Base-by-base conservation (phyloP, 2,329 filamentous ascomycete species). In the Aspergillus eucalypticola region DNA sequence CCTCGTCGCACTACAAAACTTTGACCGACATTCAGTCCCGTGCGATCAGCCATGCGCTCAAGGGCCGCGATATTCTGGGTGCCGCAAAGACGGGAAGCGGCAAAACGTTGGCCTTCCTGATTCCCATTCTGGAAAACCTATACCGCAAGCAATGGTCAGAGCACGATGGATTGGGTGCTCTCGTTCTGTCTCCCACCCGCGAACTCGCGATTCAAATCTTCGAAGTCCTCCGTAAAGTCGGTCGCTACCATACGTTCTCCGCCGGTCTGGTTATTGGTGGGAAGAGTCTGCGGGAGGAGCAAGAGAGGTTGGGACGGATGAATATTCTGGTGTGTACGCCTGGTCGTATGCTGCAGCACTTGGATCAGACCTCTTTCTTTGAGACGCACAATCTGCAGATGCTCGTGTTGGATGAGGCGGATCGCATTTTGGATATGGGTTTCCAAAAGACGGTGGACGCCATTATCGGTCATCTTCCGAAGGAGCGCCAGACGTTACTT, bases 131-230 rank as follows among this genome's bases (percentile, higher is more conserved):
- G 53, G 95, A 99, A 77, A 96, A 94, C 70, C 84, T 99, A 2
- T 95, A 96, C 76, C 88, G 92, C 54, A 86, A 88, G 58, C 90
- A 89, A 83, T 97, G 93, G 88, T 90, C 95, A 15, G 91, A 96
- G 69, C 84, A 88, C 68, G 95, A 99, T 78, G 95, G 95, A 0
- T 82, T 99, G 29, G 94, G 94, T 8, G 95, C 95, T 4, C 84
- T 99, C 64, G 91, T 99, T 66, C 88, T 99, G 56, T 94, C 93
- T 0, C 95, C 95, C 0, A 99, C 95, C 7, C 89, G 95, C 71
- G 95, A 99, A 79, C 83, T 99, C 58, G 94, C 95, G 0, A 95
- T 96, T 41, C 95, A 99, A 76, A 99, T 96, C 63, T 99, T 98
- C 72, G 90, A 97, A 60, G 94, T 98, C 0, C 78, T 99, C 69